Evolutionary conservation across 192 early-diverging fungal genomes (phyloP), one percentile per base, ranked within the genome.

Genomic region (Backusella sp.): DNA sequence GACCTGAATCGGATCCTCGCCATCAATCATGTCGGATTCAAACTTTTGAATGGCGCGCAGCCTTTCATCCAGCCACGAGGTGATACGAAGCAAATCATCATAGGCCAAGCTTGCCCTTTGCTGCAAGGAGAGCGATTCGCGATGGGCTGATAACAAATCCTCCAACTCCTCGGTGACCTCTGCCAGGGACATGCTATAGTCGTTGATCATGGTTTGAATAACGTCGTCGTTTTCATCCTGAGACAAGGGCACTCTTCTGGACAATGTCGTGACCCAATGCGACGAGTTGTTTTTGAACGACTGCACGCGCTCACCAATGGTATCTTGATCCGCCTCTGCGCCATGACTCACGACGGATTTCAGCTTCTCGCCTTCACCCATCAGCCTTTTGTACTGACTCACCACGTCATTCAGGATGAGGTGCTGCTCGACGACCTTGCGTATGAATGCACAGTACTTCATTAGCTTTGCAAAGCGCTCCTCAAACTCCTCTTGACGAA

Each of bases 391-490:
- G 26, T 68, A 76, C 30, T 86, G 81, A 6, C 34, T 62, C 12
- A 80, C 28, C 5, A 82, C 75, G 71, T 86, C 85, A 2, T 78
- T 32, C 19, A 86, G 26, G 6, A 76, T 41, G 32, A 84, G 66
- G 56, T 78, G 80, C 42, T 86, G 85, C 56, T 77, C 75, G 2
- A 86, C 76, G 9, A 82, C 77, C 14, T 84, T 66, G 30, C 81
- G 71, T 4, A 80, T 70, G 32, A 84, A 86, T 14, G 32, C 41
- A 41, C 67, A 41, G 4, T 79, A 76, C n/a, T 75, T 65, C 73
- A 76, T 79, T 17, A 86, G 66, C 6, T 80, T 52, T 9, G 65
- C 75, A 70, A 82, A 77, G 32, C 65, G 42, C 32, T 75, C 70
- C 66, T 86, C 85, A 39, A 84, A 72, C 3, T 68, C 65, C 15